Percentiles rank a stretch among this genome's conserved stretches.
Conservation (phyloP, 179 eudicot genomes). For the Spinacia oleracea region DNA sequence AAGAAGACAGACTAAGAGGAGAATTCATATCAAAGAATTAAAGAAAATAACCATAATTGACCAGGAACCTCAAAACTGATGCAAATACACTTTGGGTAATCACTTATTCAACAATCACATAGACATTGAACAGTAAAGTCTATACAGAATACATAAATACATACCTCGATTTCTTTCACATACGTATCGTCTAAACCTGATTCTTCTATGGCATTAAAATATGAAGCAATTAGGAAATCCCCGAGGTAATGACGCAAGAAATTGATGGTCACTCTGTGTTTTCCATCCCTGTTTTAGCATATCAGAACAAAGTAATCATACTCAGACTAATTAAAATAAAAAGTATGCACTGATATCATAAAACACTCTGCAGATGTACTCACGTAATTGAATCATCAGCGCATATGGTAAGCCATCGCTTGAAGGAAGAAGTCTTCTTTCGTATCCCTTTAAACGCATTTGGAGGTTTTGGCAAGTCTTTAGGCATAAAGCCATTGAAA, state of each 20-base stretch:
- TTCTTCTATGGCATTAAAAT: constrained; percentile 65
- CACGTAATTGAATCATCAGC: constrained; percentile 73
- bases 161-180: constrained; percentile 88
- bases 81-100: neutral
- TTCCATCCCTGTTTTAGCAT: constrained; percentile 64
- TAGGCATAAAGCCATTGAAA: constrained; percentile 45
- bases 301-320: constrained; percentile 24
- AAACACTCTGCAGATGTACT: constrained; percentile 23
- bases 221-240: constrained; percentile 81
- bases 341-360: constrained; percentile 11
- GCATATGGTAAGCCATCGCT: constrained; percentile 92
- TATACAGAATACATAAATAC: neutral
- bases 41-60: neutral
- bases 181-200: constrained; percentile 76
- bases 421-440: constrained; percentile 64
- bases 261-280: constrained; percentile 53
- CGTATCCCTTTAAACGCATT: constrained; percentile 83
- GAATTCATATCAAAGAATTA: neutral
- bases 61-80: neutral
- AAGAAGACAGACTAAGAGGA: neutral
- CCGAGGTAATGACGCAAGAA: constrained; percentile 94
- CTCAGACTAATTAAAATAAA: neutral
- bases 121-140: neutral
- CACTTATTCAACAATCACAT: neutral
- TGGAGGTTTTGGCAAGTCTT: constrained; percentile 75